Base-by-base conservation (phyloP, 2,329 filamentous ascomycete genomes). In the Parastagonospora avenae region DNA sequence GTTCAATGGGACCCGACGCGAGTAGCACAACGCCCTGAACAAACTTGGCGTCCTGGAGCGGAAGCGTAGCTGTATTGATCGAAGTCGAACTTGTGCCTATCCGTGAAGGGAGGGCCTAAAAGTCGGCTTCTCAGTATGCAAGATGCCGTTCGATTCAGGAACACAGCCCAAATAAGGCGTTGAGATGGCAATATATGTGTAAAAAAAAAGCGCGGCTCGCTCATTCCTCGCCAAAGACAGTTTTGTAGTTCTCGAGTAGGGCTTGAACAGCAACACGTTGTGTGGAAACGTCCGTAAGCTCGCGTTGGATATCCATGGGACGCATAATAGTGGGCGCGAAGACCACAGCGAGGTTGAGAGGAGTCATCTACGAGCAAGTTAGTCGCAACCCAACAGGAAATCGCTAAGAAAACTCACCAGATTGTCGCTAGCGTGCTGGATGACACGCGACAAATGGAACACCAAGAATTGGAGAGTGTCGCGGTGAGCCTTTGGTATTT, bases 241-340 rank as follows among this genome's bases (percentile, higher is more conserved):
- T 84, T 66, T 91, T 84, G 71, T 89, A 92, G 73, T 96, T 89
- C 72, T 97, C 93, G 59, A 97, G 89, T 68, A 99, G 81, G 66
- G 94, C 96, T 76, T 96, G 92, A 60, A 97, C 88, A 5, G 91
- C 91, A 58, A 89, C 82, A 64, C 96, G 96, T 82, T 97, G 97
- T 63, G 88, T 84, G 71, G 94, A 90, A 81, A 96, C 96, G 71
- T 99, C 94, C 28, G 88, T 93, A 86, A 99, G 95, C 74, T 99
- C 94, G 54, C 92, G 87, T 73, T 96, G 91, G 54, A 97, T 84
- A 66, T 88, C 93, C 69, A 87, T 82, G 49, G 95, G 92, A 62
- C 93, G 85, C 91, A 99, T 96, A 63, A 99, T 95, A 1, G 94
- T 99, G 7, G 94, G 94, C 8, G 94, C 94, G 71, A 99, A 99